Conservation (phyloP, 2,329 filamentous ascomycete species). For the Talaromyces atroroseus region DNA sequence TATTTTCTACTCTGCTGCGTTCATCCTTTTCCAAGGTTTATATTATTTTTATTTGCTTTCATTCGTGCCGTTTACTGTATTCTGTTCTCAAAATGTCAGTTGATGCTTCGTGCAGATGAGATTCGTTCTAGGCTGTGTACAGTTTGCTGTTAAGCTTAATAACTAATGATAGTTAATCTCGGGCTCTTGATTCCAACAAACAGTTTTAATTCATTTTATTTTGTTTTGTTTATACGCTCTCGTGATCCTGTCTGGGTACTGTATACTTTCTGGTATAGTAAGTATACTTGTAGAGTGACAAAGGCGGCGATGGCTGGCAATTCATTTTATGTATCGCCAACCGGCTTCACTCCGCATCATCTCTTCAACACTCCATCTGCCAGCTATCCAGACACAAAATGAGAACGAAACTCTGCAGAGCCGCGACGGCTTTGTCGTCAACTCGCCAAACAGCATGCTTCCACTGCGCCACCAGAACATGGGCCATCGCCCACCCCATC, state of each 20-base stretch:
- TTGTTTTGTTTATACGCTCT: neutral
- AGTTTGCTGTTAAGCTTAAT: constrained; percentile 5
- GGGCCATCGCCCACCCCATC: constrained; percentile 53
- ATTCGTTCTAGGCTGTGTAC: too few relatives aligned
- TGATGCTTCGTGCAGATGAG: neutral
- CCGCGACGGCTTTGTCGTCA: neutral
- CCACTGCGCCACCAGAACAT: constrained; percentile 31
- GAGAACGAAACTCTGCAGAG: neutral
- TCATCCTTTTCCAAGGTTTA: constrained; percentile 14
- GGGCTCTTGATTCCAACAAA: too few relatives aligned
- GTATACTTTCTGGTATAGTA: too few relatives aligned
- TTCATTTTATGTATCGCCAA: neutral
- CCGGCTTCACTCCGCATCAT: too few relatives aligned
- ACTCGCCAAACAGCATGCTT: constrained; percentile 17
- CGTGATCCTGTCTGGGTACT: too few relatives aligned
- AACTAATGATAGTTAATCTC: constrained; percentile 7
- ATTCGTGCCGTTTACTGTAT: too few relatives aligned
- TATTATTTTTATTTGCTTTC: neutral
- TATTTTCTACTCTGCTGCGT: constrained; percentile 10
- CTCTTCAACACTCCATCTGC: neutral
- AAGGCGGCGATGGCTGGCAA: neutral
- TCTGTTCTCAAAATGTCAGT: neutral
- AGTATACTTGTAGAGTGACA: neutral
- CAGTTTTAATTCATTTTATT: too few relatives aligned
- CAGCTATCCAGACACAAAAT: neutral